A percentile compares a stretch with the other conserved stretches of the same genome.
These are phyloP conservation scores for Fusarium brachygibbosum DNA, from an alignment of 2,329 filamentous ascomycete species.

Conservation along the genomic window DNA sequence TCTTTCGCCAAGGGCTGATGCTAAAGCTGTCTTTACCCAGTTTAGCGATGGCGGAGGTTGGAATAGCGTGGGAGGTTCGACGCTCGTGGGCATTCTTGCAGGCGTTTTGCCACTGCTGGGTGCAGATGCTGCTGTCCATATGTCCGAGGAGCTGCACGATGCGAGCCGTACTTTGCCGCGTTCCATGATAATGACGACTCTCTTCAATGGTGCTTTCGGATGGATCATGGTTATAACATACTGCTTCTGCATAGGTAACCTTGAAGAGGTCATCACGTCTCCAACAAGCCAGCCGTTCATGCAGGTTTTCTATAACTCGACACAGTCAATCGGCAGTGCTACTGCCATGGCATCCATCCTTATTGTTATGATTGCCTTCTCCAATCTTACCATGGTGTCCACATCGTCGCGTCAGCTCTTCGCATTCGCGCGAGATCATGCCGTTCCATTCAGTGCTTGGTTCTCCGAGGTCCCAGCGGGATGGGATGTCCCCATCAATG, in stretches of 20 bases:
- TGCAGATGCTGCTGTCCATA: slow-evolving; percentile 43
- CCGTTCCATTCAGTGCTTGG: slow-evolving; percentile 42
- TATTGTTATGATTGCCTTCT: slow-evolving; percentile 43
- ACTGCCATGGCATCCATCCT: slow-evolving; percentile 39
- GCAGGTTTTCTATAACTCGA: slow-evolving; percentile 43
- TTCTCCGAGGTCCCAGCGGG: slow-evolving; percentile 33
- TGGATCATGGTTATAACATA: slow-evolving; percentile 45
- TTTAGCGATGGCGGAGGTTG: slow-evolving; percentile 42
- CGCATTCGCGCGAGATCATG: slow-evolving; percentile 40
- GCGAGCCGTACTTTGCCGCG: slow-evolving; percentile 38
- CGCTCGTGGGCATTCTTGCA: slow-evolving; percentile 40
- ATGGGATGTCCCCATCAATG: slow-evolving; percentile 41
- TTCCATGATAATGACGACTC: slow-evolving; percentile 37
- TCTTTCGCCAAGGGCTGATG: slow-evolving; percentile 37
- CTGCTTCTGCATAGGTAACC: slow-evolving; percentile 42
- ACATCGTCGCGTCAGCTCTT: slow-evolving; percentile 43
- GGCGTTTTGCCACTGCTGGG: slow-evolving; percentile 39
- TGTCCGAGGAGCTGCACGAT: slow-evolving; percentile 41
- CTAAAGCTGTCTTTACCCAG: slow-evolving; percentile 35
- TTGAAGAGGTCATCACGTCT: slow-evolving; percentile 35
- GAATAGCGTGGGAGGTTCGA: slow-evolving; percentile 33
- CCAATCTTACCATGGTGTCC: slow-evolving; percentile 43
- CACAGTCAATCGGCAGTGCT: slow-evolving; percentile 29
- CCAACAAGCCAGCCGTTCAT: slow-evolving; percentile 43
- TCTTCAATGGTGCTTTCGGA: slow-evolving; percentile 41